Conservation (phyloP, 2,329 filamentous ascomycete species). For the Botryotinia calthae region DNA sequence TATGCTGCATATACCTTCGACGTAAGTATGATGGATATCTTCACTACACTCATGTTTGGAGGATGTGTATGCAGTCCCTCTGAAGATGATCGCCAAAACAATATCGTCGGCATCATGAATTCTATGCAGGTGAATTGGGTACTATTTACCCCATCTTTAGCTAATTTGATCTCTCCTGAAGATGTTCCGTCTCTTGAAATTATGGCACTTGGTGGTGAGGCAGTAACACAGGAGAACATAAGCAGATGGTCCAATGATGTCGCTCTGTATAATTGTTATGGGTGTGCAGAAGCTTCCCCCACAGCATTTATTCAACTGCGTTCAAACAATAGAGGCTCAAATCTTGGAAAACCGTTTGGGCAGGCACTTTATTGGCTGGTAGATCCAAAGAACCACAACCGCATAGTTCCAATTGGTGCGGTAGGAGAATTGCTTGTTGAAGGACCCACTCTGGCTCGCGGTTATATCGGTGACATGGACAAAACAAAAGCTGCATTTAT, state of each 20-base stretch:
- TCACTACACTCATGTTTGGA: conserved; percentile 27
- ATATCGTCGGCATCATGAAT: conserved; percentile 25
- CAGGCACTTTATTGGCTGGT: conserved; percentile 40
- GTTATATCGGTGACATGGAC: conserved; percentile 42
- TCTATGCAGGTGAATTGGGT: conserved; percentile 25
- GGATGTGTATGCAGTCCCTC: conserved; percentile 31
- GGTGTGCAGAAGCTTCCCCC: conserved; percentile 3
- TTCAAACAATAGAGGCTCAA: conserved; percentile 14
- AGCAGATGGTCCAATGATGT: conserved; percentile 37
- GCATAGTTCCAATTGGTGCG: conserved; percentile 38
- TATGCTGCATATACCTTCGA: conserved; percentile 31
- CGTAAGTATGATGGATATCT: conserved; percentile 27
- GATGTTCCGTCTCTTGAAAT: conserved; percentile 31
- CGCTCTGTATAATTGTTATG: conserved; percentile 15
- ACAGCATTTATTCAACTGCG: conserved; percentile 5
- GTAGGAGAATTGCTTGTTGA: conserved; percentile 43
- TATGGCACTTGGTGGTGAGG: conserved; percentile 29
- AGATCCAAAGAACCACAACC: conserved; percentile 41
- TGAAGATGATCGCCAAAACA: conserved; percentile 27
- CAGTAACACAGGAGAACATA: conserved; percentile 28
- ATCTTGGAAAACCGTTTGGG: conserved; percentile 10
- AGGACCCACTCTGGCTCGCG: conserved; percentile 41
- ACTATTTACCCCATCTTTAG: conserved; percentile 29
- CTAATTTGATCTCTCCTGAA: conserved; percentile 38
- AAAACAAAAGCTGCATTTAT: conserved; percentile 42